Conservation (phyloP, 768 basidiomycete species). For the Sistotremastrum niveocremeum region DNA sequence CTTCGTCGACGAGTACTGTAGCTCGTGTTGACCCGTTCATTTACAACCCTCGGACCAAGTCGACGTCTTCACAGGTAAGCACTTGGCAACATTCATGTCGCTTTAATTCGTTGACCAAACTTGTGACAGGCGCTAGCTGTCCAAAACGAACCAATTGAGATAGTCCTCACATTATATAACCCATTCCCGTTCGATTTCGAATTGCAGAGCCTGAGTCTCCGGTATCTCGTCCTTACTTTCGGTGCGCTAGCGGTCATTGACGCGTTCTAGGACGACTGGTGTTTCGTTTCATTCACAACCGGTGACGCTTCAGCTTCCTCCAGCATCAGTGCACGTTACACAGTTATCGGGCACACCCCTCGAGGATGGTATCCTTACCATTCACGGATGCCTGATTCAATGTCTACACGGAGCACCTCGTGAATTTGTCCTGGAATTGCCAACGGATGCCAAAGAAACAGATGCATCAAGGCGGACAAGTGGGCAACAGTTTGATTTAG, state of each 20-base stretch:
- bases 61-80: conserved; percentile 42
- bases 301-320: conserved; percentile 52
- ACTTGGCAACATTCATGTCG: background rate
- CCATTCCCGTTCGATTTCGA: conserved; percentile 90
- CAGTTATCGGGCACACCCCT: conserved; percentile 55
- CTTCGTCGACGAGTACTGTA: conserved; percentile 29
- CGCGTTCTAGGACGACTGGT: conserved; percentile 57
- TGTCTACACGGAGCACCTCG: conserved; percentile 56
- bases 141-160: conserved; percentile 71
- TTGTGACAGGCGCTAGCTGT: conserved; percentile 56
- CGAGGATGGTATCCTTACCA: conserved; percentile 46
- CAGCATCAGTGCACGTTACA: conserved; percentile 61
- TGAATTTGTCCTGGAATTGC: conserved; percentile 66
- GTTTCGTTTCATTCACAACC: conserved; percentile 56
- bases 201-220: conserved; percentile 64
- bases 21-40: conserved; percentile 48
- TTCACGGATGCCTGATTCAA: conserved; percentile 73
- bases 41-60: conserved; percentile 69
- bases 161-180: conserved; percentile 77
- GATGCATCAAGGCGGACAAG: conserved; percentile 37
- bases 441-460: conserved; percentile 28
- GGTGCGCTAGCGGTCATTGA: background rate
- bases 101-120: background rate
- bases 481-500: conserved; percentile 48
- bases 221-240: conserved; percentile 30